Evolutionary conservation across 2,329 filamentous ascomycete species (phyloP), one percentile per base, ranked within the genome.

Genomic region (Albifimbria verrucaria): DNA sequence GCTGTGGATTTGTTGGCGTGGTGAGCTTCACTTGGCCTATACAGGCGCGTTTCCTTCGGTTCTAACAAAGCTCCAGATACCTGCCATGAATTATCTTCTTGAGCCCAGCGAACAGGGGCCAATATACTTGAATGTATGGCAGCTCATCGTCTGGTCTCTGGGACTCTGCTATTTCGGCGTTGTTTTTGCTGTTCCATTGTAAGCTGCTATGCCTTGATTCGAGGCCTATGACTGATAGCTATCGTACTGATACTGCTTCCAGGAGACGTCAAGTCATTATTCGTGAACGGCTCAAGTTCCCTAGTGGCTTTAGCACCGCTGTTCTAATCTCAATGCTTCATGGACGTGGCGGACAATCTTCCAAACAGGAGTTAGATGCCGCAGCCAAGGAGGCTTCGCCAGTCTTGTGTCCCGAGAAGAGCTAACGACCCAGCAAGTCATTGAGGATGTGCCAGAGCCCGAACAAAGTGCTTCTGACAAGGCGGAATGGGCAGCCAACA

Each of bases 131-230:
- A 83, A 85, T 32, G 79, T 90, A 36, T 83, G 85, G 76, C 91
- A 92, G 68, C 74, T 97, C 58, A 85, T 96, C 7, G 69, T 97
- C 7, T 99, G 94, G 94, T 89, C 91, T 23, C 70, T 99, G 51
- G 94, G 94, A 0, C 82, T 99, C 17, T 97, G 92, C 67, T 93
- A 97, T 65, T 99, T 99, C 67, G 94, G 94, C 0, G 94, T 97
- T 1, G 87, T 97, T 1, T 97, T 99, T 74, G 94, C 92, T 1
- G 93, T 99, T 15, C 94, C 94, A 1, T 67, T 97, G 78, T 80
- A 68, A 71, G 75, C 50, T 25, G n/a, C 11, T 10, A 26, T 15
- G 26, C 18, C 32, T 6, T 12, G 32, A 39, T 7, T 5, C 15
- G 4, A 39, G 18, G 32, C 32, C 18, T 12, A 5, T 39, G 26